Base-by-base conservation (phyloP, 2,329 filamentous ascomycete genomes). In the Cladorrhinum sp. region DNA sequence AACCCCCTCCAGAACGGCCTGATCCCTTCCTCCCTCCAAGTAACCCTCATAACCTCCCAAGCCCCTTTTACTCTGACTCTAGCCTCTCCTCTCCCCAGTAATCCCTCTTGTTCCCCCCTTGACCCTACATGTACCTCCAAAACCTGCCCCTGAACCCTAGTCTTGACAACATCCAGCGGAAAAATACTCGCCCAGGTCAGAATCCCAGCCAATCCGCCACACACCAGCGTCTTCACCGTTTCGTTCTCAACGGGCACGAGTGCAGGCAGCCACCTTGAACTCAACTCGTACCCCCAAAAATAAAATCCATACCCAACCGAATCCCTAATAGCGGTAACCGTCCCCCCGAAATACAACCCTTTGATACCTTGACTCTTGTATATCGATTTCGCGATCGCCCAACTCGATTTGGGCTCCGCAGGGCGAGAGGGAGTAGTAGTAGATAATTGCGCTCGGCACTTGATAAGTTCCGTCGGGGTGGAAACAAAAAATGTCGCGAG, bases 291-390 rank as follows among this genome's bases (percentile, higher is more conserved):
- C 1, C 89, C 89, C 90, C 90, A 96, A 74, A 98, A 98, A 72
- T 97, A 98, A 74, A 97, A 97, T 0, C 93, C 94, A 75, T 97
- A 98, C n/a, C 94, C 94, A 59, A 97, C 84, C 61, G 89, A 88
- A 75, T 98, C 94, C 55, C 94, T 82, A 46, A 94, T 72, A 57
- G 89, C 91, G 0, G 94, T 98, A 16, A 97, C 86, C 0, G 78
- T 80, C 20, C 94, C 94, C 20, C 92, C 94, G 64, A 87, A 83
- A 72, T 96, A 97, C 21, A 97, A 75, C 0, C 92, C 93, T 42
- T 81, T 79, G 2, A 91, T 79, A 3, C 88, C 85, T 57, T 80
- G 73, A 1, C 73, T 76, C 36, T 74, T 79, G 69, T 86, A 77
- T 24, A 91, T 84, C 21, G 85, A 79, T 57, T 80, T 83, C 1